Percentiles rank a stretch among this genome's conserved stretches.
Evolutionary conservation across 202 grass and related monocot species (phyloP).

Genomic region (Zizania palustris): DNA sequence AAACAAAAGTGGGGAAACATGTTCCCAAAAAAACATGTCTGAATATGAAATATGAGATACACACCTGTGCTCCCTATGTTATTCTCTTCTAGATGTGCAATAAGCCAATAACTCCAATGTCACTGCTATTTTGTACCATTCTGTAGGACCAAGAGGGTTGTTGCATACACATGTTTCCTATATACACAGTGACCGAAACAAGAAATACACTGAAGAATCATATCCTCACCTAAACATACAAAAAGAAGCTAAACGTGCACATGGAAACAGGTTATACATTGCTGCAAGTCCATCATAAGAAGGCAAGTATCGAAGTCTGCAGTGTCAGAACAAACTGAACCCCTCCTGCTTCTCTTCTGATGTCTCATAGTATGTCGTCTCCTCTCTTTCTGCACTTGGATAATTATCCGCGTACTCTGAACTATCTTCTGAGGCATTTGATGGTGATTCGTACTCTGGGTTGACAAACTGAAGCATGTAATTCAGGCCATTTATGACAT

Average conservation of each 20-base stretch:
- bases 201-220: slow-evolving; percentile 44
- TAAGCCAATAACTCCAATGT: no score
- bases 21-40: background rate
- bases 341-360: slow-evolving; percentile 47
- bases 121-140: slow-evolving; percentile 11
- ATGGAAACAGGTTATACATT: slow-evolving; percentile 16
- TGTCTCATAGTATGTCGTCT: slow-evolving; percentile 34
- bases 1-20: background rate
- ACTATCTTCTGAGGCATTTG: slow-evolving; percentile 43
- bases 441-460: slow-evolving; percentile 46
- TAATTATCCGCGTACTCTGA: slow-evolving; percentile 36
- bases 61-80: background rate
- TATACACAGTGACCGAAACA: slow-evolving; percentile 40
- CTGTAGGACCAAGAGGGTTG: background rate
- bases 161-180: slow-evolving; percentile 25
- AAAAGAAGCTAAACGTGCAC: slow-evolving; percentile 28
- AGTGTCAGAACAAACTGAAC: slow-evolving; percentile 60
- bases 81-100: slow-evolving; percentile 1
- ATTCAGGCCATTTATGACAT: slow-evolving; percentile 77
- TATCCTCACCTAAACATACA: slow-evolving; percentile 18
- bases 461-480: slow-evolving; percentile 62
- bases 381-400: slow-evolving; percentile 15
- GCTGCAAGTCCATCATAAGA: slow-evolving; percentile 3
- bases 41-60: background rate
- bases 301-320: background rate